Evolutionary conservation across 1,284 basidiomycete species (phyloP).

Genomic region (Baeospora myosura): DNA sequence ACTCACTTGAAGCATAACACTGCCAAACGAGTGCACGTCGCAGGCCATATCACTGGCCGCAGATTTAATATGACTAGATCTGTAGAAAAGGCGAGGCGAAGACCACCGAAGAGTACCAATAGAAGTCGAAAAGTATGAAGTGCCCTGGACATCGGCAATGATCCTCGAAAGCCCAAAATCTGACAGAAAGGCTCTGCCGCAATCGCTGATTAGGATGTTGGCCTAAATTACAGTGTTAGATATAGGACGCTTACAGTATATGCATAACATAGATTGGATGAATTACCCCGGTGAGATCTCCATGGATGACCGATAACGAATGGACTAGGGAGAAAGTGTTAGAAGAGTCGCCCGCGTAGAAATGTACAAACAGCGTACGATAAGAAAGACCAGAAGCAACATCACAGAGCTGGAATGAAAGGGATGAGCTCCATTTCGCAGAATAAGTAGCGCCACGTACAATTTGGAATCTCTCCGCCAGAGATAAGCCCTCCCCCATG

Average conservation of each 20-base stretch:
- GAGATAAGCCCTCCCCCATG: conserved; percentile 27
- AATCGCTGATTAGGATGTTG: conserved; percentile 33
- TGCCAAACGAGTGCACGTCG: conserved; percentile 36
- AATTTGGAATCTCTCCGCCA: conserved; percentile 27
- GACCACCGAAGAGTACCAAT: conserved; percentile 34
- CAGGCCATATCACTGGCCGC: too few species aligned
- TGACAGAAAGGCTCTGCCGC: conserved; percentile 27
- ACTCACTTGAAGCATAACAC: conserved; percentile 32
- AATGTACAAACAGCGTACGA: conserved; percentile 18
- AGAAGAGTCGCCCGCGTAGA: neutral
- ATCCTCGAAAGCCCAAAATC: conserved; percentile 36
- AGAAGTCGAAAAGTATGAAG: conserved; percentile 22
- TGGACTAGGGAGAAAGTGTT: conserved; percentile 23
- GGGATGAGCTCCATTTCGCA: neutral
- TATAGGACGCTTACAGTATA: neutral
- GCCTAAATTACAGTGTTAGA: conserved; percentile 18
- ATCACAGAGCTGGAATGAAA: conserved; percentile 23
- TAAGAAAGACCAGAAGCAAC: conserved; percentile 31
- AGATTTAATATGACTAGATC: too few species aligned
- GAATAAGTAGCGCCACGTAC: conserved; percentile 15
- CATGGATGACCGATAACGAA: conserved; percentile 29
- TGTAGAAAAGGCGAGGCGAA: too few species aligned
- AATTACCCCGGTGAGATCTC: conserved; percentile 32
- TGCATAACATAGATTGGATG: neutral
- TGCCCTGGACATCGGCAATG: conserved; percentile 25